A percentile compares a stretch with the other conserved stretches of the same genome.
These are phyloP conservation scores for Berkeleyomyces basicola DNA, from an alignment of 2,329 filamentous ascomycete species.

Conservation along the genomic window DNA sequence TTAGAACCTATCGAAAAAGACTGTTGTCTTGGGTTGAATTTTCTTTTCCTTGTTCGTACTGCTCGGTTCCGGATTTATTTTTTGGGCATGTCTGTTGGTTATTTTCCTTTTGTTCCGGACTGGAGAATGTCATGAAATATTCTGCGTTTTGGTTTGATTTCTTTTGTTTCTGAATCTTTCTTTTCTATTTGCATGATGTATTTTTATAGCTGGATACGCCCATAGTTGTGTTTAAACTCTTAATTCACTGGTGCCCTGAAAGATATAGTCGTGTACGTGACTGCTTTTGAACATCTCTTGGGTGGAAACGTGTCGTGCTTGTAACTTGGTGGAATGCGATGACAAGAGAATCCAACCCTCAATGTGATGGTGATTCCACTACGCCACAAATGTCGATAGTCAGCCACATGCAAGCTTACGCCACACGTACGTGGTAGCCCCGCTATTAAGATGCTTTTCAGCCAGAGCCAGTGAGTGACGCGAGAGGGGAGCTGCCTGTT, in stretches of 20 bases:
- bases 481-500: constrained; percentile 5
- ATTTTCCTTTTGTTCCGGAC: neutral
- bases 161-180: neutral
- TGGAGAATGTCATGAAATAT: neutral
- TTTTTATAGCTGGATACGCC: neutral
- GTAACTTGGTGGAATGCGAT: too few relatives aligned
- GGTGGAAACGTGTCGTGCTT: too few relatives aligned
- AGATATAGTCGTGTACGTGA: neutral
- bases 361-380: too few relatives aligned
- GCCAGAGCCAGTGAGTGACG: neutral
- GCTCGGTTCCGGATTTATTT: neutral
- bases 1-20: neutral
- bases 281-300: too few relatives aligned
- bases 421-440: neutral
- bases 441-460: neutral
- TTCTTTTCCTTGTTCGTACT: constrained; percentile 1
- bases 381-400: neutral
- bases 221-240: neutral
- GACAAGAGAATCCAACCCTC: too few relatives aligned
- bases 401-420: neutral
- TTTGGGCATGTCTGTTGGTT: neutral
- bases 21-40: neutral
- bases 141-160: neutral
- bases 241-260: neutral
- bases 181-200: neutral